Evolutionary conservation across 2,329 filamentous ascomycete species (phyloP).

Genomic region (Byssoonygena ceratinophila): DNA sequence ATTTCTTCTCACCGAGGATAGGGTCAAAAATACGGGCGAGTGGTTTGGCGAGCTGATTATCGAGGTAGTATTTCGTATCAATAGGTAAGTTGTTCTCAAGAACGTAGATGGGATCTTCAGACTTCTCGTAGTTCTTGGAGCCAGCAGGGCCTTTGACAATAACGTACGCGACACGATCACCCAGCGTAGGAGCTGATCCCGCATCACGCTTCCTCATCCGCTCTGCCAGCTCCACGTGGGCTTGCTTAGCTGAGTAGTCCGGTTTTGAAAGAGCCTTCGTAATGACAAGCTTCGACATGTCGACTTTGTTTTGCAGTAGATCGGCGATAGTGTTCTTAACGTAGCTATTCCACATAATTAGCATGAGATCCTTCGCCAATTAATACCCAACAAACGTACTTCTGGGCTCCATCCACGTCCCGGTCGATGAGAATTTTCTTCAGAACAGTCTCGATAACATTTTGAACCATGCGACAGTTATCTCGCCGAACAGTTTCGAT

Average conservation of each 20-base stretch:
- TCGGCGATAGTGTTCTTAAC: slow-evolving; percentile 95
- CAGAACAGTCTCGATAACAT: slow-evolving; percentile 91
- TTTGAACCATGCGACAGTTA: slow-evolving; percentile 91
- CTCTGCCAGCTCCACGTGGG: slow-evolving; percentile 87
- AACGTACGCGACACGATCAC: slow-evolving; percentile 95
- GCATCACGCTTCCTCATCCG: slow-evolving; percentile 96
- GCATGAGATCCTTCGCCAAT: slow-evolving; percentile 19
- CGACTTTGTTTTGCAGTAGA: slow-evolving; percentile 89
- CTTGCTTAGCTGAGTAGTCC: slow-evolving; percentile 84
- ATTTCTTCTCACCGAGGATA: slow-evolving; percentile 87
- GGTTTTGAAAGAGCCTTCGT: slow-evolving; percentile 91
- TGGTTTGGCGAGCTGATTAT: slow-evolving; percentile 95
- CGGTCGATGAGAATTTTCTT: slow-evolving; percentile 92
- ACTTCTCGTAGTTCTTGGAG: slow-evolving; percentile 92
- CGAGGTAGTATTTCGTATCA: slow-evolving; percentile 95
- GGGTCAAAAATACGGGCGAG: slow-evolving; percentile 94
- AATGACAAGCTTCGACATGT: slow-evolving; percentile 98
- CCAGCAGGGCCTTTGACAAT: slow-evolving; percentile 86
- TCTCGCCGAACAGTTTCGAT: slow-evolving; percentile 96
- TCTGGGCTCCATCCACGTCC: slow-evolving; percentile 81
- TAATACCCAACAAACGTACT: slow-evolving; percentile 50
- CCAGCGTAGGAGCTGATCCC: slow-evolving; percentile 81
- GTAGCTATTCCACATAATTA: slow-evolving; percentile 51
- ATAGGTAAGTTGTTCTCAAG: slow-evolving; percentile 96
- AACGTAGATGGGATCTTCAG: slow-evolving; percentile 93